Evolutionary conservation across 805 yeast species (phyloP), one percentile per base, ranked within the genome.

Genomic region (Helenozyma baotianmanensis): DNA sequence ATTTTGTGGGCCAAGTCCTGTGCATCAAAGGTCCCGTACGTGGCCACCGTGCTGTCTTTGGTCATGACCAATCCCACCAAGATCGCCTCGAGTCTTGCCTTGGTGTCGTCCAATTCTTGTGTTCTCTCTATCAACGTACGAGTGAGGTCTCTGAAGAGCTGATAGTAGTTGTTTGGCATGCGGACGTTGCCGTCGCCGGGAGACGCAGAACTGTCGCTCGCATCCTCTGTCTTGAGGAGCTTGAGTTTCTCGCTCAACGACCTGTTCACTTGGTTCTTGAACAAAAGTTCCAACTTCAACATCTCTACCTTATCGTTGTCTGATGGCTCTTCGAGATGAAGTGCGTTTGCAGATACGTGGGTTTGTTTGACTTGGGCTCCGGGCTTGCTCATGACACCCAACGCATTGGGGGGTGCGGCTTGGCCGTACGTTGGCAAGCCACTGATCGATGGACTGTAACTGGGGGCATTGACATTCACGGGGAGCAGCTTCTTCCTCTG

Each of bases 1-100:
- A 84, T 74, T 47, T 80, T 79, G 51, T 85, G 92, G 10, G 89
- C 78, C 29, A 83, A 59, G 35, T 83, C 88, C 47, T 82, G 78
- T 31, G 76, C 81, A 48, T 85, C 94, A 52, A 75, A 81, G 36
- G 80, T 64, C 2, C 87, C 88, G 36, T 66, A 58, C 21, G 66
- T 64, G 2, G 78, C 74, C 14, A 63, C 54, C 9, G 48, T 30
- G 30, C 39, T 43, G 15, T 44, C 49, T 29, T 40, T 42, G 26
- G 40, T 47, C 45, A 61, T 41, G 15, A 55, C 41, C 14, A 51
- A 33, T 16, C 58, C 52, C 13, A 62, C 62, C n/a, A 64, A 35
- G 9, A 83, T 45, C 16, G 82, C 68, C 47, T 85, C 94, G 29
- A 85, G 59, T 43, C 82, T 66, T 11, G 61, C 44, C 41, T 80